Conservation (phyloP, 257 asterid species). For the Coffea canephora region DNA sequence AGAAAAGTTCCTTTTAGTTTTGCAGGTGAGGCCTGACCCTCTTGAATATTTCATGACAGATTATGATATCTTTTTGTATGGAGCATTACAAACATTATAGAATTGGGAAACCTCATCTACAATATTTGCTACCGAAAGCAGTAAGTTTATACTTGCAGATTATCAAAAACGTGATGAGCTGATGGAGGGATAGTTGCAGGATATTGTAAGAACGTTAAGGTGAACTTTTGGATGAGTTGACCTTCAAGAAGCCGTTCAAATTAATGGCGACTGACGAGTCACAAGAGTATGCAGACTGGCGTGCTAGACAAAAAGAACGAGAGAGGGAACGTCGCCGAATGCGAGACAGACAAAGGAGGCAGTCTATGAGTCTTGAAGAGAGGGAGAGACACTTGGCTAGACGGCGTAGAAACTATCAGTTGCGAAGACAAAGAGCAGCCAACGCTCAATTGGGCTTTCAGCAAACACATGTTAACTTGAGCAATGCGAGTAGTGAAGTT, state of each 20-base stretch:
- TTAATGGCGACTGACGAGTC: conserved; percentile 28
- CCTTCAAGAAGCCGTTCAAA: neutral
- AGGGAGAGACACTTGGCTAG: conserved; percentile 44
- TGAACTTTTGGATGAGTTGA: neutral
- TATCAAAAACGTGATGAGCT: neutral
- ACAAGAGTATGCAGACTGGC: conserved; percentile 22
- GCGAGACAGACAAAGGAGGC: conserved; percentile 39
- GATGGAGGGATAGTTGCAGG: neutral
- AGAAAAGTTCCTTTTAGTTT: too few relatives aligned
- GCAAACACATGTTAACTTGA: neutral
- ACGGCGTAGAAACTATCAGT: conserved; percentile 38
- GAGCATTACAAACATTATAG: too few relatives aligned
- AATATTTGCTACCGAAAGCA: neutral
- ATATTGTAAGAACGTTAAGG: neutral
- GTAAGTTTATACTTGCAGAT: neutral
- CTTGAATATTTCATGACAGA: too few relatives aligned
- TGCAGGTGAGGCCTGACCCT: too few relatives aligned
- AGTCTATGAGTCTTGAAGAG: conserved; percentile 42
- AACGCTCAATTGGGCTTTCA: conserved; percentile 18
- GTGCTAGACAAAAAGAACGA: conserved; percentile 28
- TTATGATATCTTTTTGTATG: too few relatives aligned
- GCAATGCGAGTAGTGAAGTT: neutral
- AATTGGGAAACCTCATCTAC: too few relatives aligned
- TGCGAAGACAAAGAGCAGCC: conserved; percentile 35
- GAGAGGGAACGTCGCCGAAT: conserved; percentile 41